These are phyloP conservation scores for Centrapalus pauciflorus DNA, from an alignment of 129 eudicot species.

Conservation along the genomic window DNA sequence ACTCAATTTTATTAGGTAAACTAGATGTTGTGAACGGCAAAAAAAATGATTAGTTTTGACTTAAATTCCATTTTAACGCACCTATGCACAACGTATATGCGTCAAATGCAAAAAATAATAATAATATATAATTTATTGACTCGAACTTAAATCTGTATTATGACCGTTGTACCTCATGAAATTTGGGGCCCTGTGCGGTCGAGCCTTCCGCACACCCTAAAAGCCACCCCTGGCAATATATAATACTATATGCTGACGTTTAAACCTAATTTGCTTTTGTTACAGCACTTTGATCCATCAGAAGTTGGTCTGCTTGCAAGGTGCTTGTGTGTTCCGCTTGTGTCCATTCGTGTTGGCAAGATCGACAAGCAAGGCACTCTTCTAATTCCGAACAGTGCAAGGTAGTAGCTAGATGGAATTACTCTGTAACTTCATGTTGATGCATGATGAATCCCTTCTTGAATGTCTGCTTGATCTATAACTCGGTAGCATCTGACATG, in stretches of 20 bases:
- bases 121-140: too few relatives aligned
- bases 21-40: too few relatives aligned
- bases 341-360: slow-evolving; percentile 86
- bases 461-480: neutral
- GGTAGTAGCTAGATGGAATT: slow-evolving; percentile 73
- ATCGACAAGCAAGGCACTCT: slow-evolving; percentile 69
- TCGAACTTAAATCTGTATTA: too few relatives aligned
- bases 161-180: too few relatives aligned
- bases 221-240: too few relatives aligned
- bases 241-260: neutral
- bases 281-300: neutral
- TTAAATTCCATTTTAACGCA: too few relatives aligned
- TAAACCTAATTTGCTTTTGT: neutral
- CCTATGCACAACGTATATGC: too few relatives aligned
- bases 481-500: neutral
- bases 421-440: neutral
- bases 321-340: slow-evolving; percentile 86
- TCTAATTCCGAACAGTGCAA: slow-evolving; percentile 56
- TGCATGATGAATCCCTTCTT: neutral
- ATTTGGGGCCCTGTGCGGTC: too few relatives aligned
- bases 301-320: slow-evolving; percentile 51
- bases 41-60: too few relatives aligned
- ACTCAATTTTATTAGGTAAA: too few relatives aligned
- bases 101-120: too few relatives aligned
- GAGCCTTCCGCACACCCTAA: too few relatives aligned